Evolutionary conservation across 1,284 basidiomycete species (phyloP), one percentile per base, ranked within the genome.

Genomic region (Singerocomus rubriflavus): DNA sequence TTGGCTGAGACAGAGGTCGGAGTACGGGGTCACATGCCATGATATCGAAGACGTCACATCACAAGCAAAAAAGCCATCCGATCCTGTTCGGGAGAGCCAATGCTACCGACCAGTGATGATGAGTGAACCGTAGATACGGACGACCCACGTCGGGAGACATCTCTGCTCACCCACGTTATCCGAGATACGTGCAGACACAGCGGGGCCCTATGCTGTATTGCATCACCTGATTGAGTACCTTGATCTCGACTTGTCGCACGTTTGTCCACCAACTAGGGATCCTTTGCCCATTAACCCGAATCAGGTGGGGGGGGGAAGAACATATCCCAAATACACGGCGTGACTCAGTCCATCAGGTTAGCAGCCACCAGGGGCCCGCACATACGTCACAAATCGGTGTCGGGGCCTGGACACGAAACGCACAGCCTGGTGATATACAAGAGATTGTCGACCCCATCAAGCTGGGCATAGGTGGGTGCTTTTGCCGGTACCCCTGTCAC

Each of bases 121-220:
- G 17, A 16, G 29, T 25, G 11, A 25, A 7, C 13, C 1, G 12
- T n/a, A 11, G 6, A 32, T 12, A 16, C 12, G 9, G 26, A 37
- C 29, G 27, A 50, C 72, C 57, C 56, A 76, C 79, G 57, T 72
- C 53, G 0, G 88, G 21, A 21, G 87, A 60, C 92, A 88, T 60
- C 85, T 85, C 5, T 66, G 66, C 57, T 85, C 80, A 0, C 75
- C 90, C 12, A 86, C 73, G 52, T 90, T 90, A 65, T 90, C 84
- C 27, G 4, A 35, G 17, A 25, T 13, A 13, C 40, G 29, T 14
- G 11, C 2, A 10, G 26, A 12, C n/a, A 10, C n/a, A 31, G 11
- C 5, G 29, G 29, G 29, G 21, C 21, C 21, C 21, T 21, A 21
- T 21, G 21, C 21, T 89, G 64, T 82, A 80, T 5, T 66, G 67